Conservation (phyloP, 306 rosid genomes). For the Fragaria nilgerrensis region DNA sequence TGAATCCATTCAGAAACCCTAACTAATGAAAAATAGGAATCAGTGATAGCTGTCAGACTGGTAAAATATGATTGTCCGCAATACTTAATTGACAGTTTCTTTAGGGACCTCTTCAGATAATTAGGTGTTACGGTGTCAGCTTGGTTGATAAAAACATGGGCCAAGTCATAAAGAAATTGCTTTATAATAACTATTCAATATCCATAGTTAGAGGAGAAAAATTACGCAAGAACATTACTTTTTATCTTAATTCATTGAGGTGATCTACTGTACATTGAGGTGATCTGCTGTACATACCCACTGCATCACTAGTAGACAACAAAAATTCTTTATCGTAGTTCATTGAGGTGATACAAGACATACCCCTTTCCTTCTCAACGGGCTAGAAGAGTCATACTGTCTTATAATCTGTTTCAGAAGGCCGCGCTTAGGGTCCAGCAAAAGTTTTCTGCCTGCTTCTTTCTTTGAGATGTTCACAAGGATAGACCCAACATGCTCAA, state of each 20-base stretch:
- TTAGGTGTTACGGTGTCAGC: background rate
- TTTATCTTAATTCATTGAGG: background rate
- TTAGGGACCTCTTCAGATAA: background rate
- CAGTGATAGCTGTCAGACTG: background rate
- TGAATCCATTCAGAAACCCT: background rate
- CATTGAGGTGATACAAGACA: slow-evolving; percentile 27
- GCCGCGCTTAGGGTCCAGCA: slow-evolving; percentile 79
- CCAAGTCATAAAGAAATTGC: background rate
- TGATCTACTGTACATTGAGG: slow-evolving; percentile 25
- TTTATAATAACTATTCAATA: background rate
- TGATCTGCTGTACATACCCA: slow-evolving; percentile 21
- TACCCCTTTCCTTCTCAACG: slow-evolving; percentile 94
- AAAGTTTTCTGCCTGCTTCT: slow-evolving; percentile 79
- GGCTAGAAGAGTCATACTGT: slow-evolving; percentile 77
- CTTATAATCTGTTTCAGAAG: slow-evolving; percentile 84
- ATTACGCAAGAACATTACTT: too few species aligned
- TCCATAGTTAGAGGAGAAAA: slow-evolving; percentile 19
- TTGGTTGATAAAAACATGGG: background rate
- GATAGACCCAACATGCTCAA: slow-evolving; percentile 90
- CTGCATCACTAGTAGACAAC: too few species aligned
- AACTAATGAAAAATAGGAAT: background rate
- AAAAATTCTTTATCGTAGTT: background rate
- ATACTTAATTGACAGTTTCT: background rate
- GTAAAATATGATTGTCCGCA: background rate
- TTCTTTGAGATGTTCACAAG: slow-evolving; percentile 87